Evolutionary conservation across 805 yeast species (phyloP).

Genomic region (Wickerhamomyces kurtzmanii): DNA sequence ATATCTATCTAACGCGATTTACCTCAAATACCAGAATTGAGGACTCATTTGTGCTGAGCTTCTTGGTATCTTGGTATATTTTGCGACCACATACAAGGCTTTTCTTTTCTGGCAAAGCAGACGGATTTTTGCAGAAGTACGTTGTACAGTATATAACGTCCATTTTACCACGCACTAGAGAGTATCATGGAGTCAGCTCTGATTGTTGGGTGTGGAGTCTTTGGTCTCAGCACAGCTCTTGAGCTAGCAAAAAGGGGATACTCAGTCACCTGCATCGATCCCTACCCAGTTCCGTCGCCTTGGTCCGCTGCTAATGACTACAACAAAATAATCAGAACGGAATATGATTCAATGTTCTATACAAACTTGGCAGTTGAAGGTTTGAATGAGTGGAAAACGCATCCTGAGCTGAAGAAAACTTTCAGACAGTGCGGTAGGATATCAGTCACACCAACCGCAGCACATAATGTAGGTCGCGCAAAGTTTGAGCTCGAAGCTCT

Average conservation of each 20-base stretch:
- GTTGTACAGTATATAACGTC: no score
- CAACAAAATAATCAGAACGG: slow-evolving; percentile 33
- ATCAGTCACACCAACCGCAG: no score
- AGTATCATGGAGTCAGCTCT: no score
- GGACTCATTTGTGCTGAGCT: no score
- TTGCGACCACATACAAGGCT: no score
- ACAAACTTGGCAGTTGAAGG: slow-evolving; percentile 31
- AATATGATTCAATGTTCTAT: slow-evolving; percentile 26
- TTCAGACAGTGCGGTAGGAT: slow-evolving; percentile 26
- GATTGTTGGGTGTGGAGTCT: slow-evolving; percentile 15
- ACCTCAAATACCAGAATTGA: no score
- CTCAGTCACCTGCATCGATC: slow-evolving; percentile 16
- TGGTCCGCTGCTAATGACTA: slow-evolving; percentile 32
- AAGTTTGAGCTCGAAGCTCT: slow-evolving; percentile 27
- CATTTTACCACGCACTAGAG: no score
- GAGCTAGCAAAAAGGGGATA: slow-evolving; percentile 9
- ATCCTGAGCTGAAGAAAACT: slow-evolving; percentile 16
- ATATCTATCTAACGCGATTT: no score
- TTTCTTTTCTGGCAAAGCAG: no score
- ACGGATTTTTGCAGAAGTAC: no score
- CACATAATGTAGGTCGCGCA: slow-evolving; percentile 21
- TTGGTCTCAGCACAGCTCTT: slow-evolving; percentile 16
- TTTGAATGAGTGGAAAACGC: slow-evolving; percentile 21
- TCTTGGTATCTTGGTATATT: no score
- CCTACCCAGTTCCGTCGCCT: slow-evolving; percentile 26